Conservation (phyloP, 75 land plant genomes). For the Azolla pinnata region DNA sequence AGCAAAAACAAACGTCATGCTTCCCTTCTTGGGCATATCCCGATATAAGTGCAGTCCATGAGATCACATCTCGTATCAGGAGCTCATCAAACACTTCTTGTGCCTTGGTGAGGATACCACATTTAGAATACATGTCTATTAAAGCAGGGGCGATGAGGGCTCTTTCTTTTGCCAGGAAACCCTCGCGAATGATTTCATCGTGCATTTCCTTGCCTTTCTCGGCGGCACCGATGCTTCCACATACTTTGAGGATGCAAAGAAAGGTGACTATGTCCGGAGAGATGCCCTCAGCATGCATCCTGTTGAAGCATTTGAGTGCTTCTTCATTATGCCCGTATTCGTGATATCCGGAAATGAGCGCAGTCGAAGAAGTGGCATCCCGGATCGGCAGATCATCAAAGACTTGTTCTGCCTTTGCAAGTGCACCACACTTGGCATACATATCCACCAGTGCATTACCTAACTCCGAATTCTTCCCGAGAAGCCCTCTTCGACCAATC, state of each 20-base stretch:
- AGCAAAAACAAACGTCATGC: not conserved
- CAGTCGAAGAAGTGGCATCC: conserved; percentile 36
- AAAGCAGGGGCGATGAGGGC: conserved; percentile 5
- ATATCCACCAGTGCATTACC: conserved; percentile 15
- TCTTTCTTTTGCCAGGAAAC: conserved; percentile 1
- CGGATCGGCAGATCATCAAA: conserved; percentile 16
- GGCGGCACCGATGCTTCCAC: not conserved
- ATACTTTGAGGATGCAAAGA: not conserved
- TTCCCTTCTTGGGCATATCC: conserved; percentile 11
- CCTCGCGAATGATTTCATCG: not conserved
- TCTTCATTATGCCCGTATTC: conserved; percentile 9
- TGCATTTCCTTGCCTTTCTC: conserved; percentile 12
- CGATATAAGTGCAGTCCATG: conserved; percentile 18
- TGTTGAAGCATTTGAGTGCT: conserved; percentile 11
- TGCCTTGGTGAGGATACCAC: conserved; percentile 12
- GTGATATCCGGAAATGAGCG: conserved; percentile 18
- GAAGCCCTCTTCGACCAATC: not conserved
- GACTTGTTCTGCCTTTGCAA: conserved; percentile 11
- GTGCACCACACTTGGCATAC: conserved; percentile 22
- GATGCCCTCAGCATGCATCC: conserved; percentile 5
- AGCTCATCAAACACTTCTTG: conserved; percentile 11
- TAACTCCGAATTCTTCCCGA: not conserved
- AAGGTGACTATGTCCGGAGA: conserved; percentile 3
- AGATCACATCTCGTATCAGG: conserved; percentile 6
- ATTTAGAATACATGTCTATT: conserved; percentile 16